Evolutionary conservation across 2,329 filamentous ascomycete genomes (phyloP), one percentile per base, ranked within the genome.

Genomic region (Fusarium ramigenum): DNA sequence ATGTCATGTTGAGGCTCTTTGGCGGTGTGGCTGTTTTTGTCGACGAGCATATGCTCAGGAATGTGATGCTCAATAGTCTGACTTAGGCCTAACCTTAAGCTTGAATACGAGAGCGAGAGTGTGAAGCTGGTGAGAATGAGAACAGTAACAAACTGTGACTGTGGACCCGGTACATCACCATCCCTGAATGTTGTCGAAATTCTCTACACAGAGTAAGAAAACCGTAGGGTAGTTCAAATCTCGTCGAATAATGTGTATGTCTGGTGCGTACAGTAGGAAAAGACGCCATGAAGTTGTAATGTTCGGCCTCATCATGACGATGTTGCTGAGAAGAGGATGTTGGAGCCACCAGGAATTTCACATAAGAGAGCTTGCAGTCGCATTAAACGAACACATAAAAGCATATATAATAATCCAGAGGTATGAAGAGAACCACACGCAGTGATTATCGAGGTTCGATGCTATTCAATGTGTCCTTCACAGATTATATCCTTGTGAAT

Each of bases 1-100:
- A 64, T 52, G 37, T 14, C 32, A 50, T 34, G 28, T 53, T 69
- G 66, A 69, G 65, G 65, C 59, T 69, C 66, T 65, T 69, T 58
- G 52, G 66, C 66, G 65, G 66, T 69, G 65, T 53, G 59, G 23
- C 36, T 53, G 44, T 42, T 59, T 50, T 25, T 63, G 23, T 46
- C 32, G 34, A 37, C 12, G 32, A 28, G 36, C 60, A 46, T 30
- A 46, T 40, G 23, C 25, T 62, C 34, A 25, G 40, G 30, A 39
- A 44, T 52, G 37, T 37, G 18, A 19, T 44, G 4, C 32, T 34
- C 39, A 18, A 32, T 66, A 46, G 16, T 46, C 28, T 37, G 30
- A 47, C 10, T 34, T 46, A 32, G 42, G 28, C 25, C 32, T 19
- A 34, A 34, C 34, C 15, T 25, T 37, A 23, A 40, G 18, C 25